Evolutionary conservation across 441 rosid species (phyloP), one percentile per base, ranked within the genome.

Genomic region (Populus hybrid): DNA sequence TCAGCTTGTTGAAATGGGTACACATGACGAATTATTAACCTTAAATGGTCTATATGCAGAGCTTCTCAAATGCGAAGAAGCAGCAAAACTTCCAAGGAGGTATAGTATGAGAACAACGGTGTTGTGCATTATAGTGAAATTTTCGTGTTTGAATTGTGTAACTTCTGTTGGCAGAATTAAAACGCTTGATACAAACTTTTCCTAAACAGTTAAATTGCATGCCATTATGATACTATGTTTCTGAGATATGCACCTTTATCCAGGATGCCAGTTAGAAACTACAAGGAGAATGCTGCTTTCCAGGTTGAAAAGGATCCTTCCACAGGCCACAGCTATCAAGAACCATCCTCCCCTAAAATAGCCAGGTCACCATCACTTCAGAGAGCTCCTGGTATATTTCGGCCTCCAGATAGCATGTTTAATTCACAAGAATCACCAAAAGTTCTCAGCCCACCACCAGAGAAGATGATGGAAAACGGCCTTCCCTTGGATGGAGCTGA

Each of bases 1-100:
- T n/a, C 98, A 88, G 87, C 99, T 96, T 80, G 93, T 96, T 85
- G 99, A 96, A 86, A 94, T 96, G 94, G 99, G 99, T 69, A 96
- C 98, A 64, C 99, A 96, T 83, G 99, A 96, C 79, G 99, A 96
- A 84, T 77, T 96, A 69, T 82, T 91, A 78, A 84, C 83, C 83
- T 88, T 86, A 77, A 96, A 90, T 86, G 95, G 97, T 70, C 86
- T 96, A 77, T 96, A 96, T 80, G 95, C 94, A 7, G 99, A 96
- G 80, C 99, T 94, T 85, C 92, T 96, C 40, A 94, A 90, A 85
- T 94, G 97, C 83, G 99, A 96, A 88, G 99, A 96, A 87, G 98
- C 98, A 16, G 89, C 98, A 38, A 96, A 96, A 89, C 97, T 96
- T 79, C 99, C 97, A 24, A 93, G 92, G 90, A 93, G 99, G 99